A percentile compares a stretch with the other conserved stretches of the same genome.
Conservation (phyloP, 192 early-diverging fungal genomes). For the Entophlyctis luteolus region DNA sequence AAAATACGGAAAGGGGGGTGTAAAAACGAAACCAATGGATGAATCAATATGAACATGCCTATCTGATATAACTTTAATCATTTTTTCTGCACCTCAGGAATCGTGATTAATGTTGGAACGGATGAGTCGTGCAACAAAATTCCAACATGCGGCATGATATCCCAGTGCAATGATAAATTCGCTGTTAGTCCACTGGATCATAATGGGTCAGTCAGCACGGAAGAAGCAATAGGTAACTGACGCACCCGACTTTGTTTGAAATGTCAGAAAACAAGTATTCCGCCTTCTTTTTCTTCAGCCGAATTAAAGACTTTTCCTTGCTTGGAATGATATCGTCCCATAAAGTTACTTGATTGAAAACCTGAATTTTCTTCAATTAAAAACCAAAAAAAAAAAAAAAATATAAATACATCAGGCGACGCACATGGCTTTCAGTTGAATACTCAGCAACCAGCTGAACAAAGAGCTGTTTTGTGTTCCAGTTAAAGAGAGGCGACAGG, state of each 20-base stretch:
- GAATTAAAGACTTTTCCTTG: conserved; percentile 63
- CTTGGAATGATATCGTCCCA: conserved; percentile 78
- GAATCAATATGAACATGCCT: too few relatives aligned
- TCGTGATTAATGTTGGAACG: conserved; percentile 24
- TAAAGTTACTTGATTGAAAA: conserved; percentile 68
- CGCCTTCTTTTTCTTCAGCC: conserved; percentile 49
- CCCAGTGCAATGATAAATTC: conserved; percentile 75
- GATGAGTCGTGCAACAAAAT: conserved; percentile 43
- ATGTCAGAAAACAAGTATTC: conserved; percentile 75
- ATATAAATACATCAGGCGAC: conserved; percentile 3
- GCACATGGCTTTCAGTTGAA: conserved; percentile 62
- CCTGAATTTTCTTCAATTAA: conserved; percentile 28
- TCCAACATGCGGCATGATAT: conserved; percentile 76
- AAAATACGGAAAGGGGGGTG: not conserved
- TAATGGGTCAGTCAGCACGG: not conserved
- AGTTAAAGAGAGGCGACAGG: conserved; percentile 73
- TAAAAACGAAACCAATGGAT: not conserved
- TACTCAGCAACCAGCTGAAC: conserved; percentile 75
- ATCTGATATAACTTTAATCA: too few relatives aligned
- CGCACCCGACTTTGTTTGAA: conserved; percentile 63
- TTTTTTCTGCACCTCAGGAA: too few relatives aligned
- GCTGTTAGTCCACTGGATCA: conserved; percentile 55
- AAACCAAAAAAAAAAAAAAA: not conserved
- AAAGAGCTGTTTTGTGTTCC: conserved; percentile 90
- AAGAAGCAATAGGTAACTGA: not conserved